A percentile compares a stretch with the other conserved stretches of the same genome.
These are phyloP conservation scores for Coemansia sp. DNA, from an alignment of 192 early-diverging fungal species.

Conservation along the genomic window DNA sequence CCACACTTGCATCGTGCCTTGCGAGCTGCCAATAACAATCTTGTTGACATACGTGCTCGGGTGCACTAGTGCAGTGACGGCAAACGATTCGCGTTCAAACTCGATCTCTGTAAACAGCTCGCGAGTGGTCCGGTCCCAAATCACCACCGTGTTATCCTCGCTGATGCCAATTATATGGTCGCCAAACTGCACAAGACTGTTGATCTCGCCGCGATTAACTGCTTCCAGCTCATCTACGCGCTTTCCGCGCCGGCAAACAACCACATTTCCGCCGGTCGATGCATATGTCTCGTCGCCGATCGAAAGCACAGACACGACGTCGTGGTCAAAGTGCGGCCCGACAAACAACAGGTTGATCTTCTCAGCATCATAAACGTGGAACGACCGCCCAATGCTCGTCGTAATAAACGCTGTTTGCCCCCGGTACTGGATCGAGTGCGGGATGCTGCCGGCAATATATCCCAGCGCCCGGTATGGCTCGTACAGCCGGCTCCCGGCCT, in stretches of 20 bases:
- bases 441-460: slow-evolving; percentile 78
- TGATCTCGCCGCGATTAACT: slow-evolving; percentile 52
- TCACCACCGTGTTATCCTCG: slow-evolving; percentile 74
- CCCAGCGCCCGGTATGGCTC: slow-evolving; percentile 91
- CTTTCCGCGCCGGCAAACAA: slow-evolving; percentile 64
- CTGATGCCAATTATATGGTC: slow-evolving; percentile 72
- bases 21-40: slow-evolving; percentile 77
- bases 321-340: slow-evolving; percentile 63
- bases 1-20: slow-evolving; percentile 93
- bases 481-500: slow-evolving; percentile 60
- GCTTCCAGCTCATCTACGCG: slow-evolving; percentile 18
- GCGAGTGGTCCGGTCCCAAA: slow-evolving; percentile 73
- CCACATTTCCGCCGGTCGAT: slow-evolving; percentile 63
- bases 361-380: slow-evolving; percentile 83
- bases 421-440: slow-evolving; percentile 75
- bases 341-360: slow-evolving; percentile 81
- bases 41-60: slow-evolving; percentile 99
- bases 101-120: slow-evolving; percentile 73
- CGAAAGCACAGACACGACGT: slow-evolving; percentile 72
- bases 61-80: slow-evolving; percentile 76
- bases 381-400: slow-evolving; percentile 83
- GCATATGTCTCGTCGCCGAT: slow-evolving; percentile 72
- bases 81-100: slow-evolving; percentile 69
- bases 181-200: slow-evolving; percentile 71
- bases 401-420: slow-evolving; percentile 80